Evolutionary conservation across 805 yeast species (phyloP).

Genomic region (Lipomyces sp.): DNA sequence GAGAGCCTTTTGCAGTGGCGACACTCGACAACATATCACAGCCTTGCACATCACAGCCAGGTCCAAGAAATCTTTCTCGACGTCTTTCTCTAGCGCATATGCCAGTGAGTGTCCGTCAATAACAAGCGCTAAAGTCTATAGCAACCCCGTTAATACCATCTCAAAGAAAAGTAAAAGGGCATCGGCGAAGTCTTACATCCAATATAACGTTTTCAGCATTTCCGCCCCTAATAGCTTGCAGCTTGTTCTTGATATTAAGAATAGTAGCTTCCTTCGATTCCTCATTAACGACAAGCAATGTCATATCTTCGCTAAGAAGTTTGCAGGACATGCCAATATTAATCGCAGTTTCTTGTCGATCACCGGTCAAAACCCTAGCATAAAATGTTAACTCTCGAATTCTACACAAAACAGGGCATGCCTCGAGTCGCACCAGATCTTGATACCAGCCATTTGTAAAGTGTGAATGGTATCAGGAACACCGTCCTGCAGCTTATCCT

Average conservation of each 20-base stretch:
- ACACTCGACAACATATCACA: slow-evolving; percentile 95
- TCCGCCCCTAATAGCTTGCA: slow-evolving; percentile 61
- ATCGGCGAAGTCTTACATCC: slow-evolving; percentile 55
- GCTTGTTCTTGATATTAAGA: slow-evolving; percentile 67
- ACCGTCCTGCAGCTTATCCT: slow-evolving; percentile 95
- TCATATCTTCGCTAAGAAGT: slow-evolving; percentile 92
- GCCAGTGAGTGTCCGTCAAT: slow-evolving; percentile 92
- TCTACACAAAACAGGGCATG: background rate
- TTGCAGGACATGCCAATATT: slow-evolving; percentile 98
- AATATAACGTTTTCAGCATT: slow-evolving; percentile 38
- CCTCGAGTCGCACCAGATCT: slow-evolving; percentile 60
- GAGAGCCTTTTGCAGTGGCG: slow-evolving; percentile 93
- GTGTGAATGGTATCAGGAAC: slow-evolving; percentile 97
- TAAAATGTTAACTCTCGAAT: background rate
- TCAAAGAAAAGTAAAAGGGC: background rate
- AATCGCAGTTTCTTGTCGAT: slow-evolving; percentile 96
- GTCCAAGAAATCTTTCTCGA: slow-evolving; percentile 73
- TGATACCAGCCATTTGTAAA: slow-evolving; percentile 93
- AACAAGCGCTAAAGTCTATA: slow-evolving; percentile 75
- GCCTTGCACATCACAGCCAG: slow-evolving; percentile 88
- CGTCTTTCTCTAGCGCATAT: slow-evolving; percentile 75
- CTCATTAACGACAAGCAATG: slow-evolving; percentile 82
- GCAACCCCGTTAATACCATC: slow-evolving; percentile 32
- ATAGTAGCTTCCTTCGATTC: slow-evolving; percentile 73
- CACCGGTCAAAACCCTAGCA: slow-evolving; percentile 79